Percentiles rank a stretch among this genome's conserved stretches.
phyloP scores from a whole-genome alignment of 768 basidiomycete species.

The Rubroboletus pulcherrimus region DNA sequence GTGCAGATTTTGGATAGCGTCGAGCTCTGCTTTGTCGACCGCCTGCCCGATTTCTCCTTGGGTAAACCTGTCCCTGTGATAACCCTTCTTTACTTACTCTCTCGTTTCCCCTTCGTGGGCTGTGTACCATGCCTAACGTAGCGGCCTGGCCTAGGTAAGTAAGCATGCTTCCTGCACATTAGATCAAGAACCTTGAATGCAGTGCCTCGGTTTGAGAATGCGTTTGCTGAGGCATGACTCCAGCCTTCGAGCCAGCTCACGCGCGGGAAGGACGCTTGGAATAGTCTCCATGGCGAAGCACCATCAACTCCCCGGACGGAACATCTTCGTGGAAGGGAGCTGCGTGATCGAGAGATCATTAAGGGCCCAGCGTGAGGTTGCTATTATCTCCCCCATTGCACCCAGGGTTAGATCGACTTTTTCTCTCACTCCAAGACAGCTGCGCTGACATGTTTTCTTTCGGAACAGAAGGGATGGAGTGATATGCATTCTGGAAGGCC shows the following conservation, averaged over 20 bases:
- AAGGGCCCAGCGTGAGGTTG: slow-evolving; percentile 62
- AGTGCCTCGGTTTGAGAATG: slow-evolving; percentile 61
- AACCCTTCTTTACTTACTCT: neutral
- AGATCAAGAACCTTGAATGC: slow-evolving; percentile 13
- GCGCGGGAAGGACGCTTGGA: slow-evolving; percentile 34
- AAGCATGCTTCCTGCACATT: slow-evolving; percentile 14
- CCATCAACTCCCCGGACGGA: slow-evolving; percentile 48
- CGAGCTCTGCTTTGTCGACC: neutral
- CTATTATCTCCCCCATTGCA: slow-evolving; percentile 77
- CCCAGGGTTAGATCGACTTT: slow-evolving; percentile 53
- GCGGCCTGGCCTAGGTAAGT: slow-evolving; percentile 72
- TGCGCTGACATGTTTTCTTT: slow-evolving; percentile 8
- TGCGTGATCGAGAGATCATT: slow-evolving; percentile 75
- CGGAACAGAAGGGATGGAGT: slow-evolving; percentile 74
- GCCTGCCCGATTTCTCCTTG: neutral
- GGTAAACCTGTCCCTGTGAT: neutral
- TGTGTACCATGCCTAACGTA: slow-evolving; percentile 70
- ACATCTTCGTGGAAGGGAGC: slow-evolving; percentile 69
- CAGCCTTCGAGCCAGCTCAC: slow-evolving; percentile 69
- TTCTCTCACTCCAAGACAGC: slow-evolving; percentile 3
- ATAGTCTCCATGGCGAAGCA: slow-evolving; percentile 32
- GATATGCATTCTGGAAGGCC: slow-evolving; percentile 80
- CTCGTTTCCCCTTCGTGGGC: slow-evolving; percentile 55
- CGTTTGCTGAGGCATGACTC: slow-evolving; percentile 81
- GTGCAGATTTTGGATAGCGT: slow-evolving; percentile 1